Percentiles rank a stretch among this genome's conserved stretches.
Evolutionary conservation across 1,284 basidiomycete genomes (phyloP).

Genomic region (Phylloporus sp.): DNA sequence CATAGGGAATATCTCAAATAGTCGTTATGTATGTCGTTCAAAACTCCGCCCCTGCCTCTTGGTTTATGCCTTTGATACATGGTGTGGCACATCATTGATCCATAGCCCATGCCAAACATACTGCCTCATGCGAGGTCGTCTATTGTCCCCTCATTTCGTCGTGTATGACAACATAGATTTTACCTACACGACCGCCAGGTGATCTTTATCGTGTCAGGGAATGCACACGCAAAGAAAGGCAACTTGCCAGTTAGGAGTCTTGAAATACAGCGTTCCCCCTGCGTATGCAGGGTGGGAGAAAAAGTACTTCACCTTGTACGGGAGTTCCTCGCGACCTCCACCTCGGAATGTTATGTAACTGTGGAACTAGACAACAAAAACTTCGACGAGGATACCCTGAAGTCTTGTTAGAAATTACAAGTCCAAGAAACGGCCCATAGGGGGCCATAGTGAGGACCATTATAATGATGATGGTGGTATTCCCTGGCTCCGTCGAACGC

Average conservation of each 20-base stretch:
- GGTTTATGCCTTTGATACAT: no score
- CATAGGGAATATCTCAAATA: no score
- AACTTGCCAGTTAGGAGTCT: no score
- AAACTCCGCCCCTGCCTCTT: no score
- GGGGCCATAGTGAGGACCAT: neutral
- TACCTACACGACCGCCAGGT: neutral
- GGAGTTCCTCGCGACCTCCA: no score
- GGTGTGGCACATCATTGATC: no score
- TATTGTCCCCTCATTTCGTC: no score
- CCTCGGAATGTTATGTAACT: no score
- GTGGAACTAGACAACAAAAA: neutral
- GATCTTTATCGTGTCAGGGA: neutral
- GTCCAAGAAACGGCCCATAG: neutral
- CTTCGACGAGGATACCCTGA: neutral
- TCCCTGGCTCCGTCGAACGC: constrained; percentile 36
- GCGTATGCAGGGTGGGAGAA: no score
- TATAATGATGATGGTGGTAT: constrained; percentile 32
- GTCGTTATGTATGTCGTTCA: no score
- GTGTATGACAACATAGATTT: neutral
- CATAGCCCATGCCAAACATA: neutral
- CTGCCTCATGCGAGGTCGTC: neutral
- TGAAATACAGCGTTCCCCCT: no score
- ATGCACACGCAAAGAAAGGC: neutral
- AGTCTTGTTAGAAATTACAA: neutral
- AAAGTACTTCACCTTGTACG: no score